A percentile compares a stretch with the other conserved stretches of the same genome.
These are phyloP conservation scores for Cercospora berteroae DNA, from an alignment of 2,329 filamentous ascomycete genomes.

Conservation along the genomic window DNA sequence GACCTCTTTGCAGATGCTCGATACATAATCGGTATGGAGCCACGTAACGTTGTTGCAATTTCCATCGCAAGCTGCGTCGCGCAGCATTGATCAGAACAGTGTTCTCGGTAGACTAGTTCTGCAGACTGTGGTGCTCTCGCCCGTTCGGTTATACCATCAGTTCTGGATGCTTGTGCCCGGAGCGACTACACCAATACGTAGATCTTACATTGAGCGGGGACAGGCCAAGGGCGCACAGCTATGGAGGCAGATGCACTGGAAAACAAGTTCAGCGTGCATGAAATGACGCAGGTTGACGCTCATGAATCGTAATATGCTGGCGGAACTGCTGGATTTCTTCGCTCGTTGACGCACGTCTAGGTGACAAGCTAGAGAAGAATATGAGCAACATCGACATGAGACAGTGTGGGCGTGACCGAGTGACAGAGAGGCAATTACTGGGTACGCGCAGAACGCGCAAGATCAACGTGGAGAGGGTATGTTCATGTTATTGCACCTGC, in stretches of 20 bases:
- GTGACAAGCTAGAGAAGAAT: neutral
- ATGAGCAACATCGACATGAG: neutral
- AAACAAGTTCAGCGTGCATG: neutral
- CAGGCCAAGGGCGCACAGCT: neutral
- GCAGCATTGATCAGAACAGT: neutral
- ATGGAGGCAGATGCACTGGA: neutral
- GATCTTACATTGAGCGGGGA: neutral
- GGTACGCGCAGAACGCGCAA: neutral
- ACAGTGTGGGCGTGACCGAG: neutral
- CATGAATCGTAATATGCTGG: neutral
- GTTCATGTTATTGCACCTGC: conserved; percentile 22
- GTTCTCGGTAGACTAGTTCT: too few relatives aligned
- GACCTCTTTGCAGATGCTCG: neutral
- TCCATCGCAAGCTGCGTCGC: neutral
- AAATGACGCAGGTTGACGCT: neutral
- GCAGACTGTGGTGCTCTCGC: too few relatives aligned
- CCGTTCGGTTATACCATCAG: too few relatives aligned
- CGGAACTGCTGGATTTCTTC: neutral
- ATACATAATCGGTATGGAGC: neutral
- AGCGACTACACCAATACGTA: neutral
- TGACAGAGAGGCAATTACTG: neutral
- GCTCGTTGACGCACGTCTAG: neutral
- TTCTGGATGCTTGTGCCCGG: too few relatives aligned
- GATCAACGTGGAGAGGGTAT: conserved; percentile 2
- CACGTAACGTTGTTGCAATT: neutral